Evolutionary conservation across 176 grass and related monocot genomes (phyloP).

Genomic region (Aechmea fasciata): DNA sequence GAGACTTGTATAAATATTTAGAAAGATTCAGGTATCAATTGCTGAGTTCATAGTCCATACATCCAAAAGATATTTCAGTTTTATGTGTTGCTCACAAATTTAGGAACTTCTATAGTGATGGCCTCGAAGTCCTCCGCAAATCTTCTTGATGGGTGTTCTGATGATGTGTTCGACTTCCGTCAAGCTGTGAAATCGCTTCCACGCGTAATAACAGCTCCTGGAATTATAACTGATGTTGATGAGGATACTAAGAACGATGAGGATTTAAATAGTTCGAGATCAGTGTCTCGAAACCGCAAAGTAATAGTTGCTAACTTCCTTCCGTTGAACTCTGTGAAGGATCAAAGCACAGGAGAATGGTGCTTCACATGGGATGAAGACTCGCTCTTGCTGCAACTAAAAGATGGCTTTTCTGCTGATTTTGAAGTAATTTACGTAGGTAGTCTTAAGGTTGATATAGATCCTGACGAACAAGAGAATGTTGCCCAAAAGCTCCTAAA

Average conservation of each 20-base stretch:
- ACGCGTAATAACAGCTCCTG: constrained; percentile 39
- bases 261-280: constrained; percentile 44
- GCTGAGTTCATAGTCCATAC: too few relatives aligned
- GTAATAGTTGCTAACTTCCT: constrained; percentile 93
- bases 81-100: not conserved
- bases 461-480: constrained; percentile 54
- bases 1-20: too few relatives aligned
- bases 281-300: constrained; percentile 40
- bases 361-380: constrained; percentile 75
- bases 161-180: constrained; percentile 42
- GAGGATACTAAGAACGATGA: constrained; percentile 43
- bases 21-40: too few relatives aligned
- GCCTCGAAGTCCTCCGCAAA: constrained; percentile 82
- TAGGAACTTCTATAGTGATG: constrained; percentile 22
- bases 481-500: constrained; percentile 56
- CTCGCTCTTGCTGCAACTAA: constrained; percentile 70
- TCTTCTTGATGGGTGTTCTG: constrained; percentile 46
- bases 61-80: not conserved
- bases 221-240: constrained; percentile 57
- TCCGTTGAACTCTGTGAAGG: constrained; percentile 58
- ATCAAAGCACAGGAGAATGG: constrained; percentile 56
- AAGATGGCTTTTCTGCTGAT: constrained; percentile 61
- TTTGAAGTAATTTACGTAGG: constrained; percentile 72
- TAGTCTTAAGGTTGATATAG: constrained; percentile 73
- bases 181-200: constrained; percentile 50